Evolutionary conservation across 495 filamentous ascomycete genomes (phyloP), one percentile per base, ranked within the genome.

Genomic region (Trichoderma orchidacearum): DNA sequence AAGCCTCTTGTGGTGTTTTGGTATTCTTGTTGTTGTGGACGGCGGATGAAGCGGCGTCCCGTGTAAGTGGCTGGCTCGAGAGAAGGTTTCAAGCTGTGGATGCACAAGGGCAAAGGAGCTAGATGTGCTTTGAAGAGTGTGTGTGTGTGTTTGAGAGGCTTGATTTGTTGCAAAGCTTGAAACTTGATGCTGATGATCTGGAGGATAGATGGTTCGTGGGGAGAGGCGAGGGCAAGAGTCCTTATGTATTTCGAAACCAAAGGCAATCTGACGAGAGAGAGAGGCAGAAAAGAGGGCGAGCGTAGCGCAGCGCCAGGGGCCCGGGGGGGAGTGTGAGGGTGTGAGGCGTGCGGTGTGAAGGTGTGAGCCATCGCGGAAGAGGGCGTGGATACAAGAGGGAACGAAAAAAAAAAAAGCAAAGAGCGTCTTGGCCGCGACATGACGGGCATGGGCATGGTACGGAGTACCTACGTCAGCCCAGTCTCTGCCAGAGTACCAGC

Each of bases 231-330:
- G 41, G 41, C 41, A 48, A 48, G 21, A 17, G 41, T 48, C 41
- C 41, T 30, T 53, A 53, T 53, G 51, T 53, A 30, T 53, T 34
- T 53, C n/a, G 30, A 34, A 18, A 27, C 25, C 28, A 53, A 53
- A 53, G 51, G 51, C 51, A 53, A 21, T 23, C 30, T 53, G 51
- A 30, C 51, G 51, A 30, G 41, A 48, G 41, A 48, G 41, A 11
- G 41, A 18, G n/a, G 5, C 6, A n/a, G n/a, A n/a, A n/a, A n/a
- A n/a, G n/a, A n/a, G n/a, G n/a, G n/a, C n/a, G n/a, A 9, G 41
- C 6, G n/a, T 48, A 15, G 41, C n/a, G n/a, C 18, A 15, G 36
- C 35, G 36, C 36, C 36, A 41, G 21, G 41, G 41, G 36, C 21
- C 5, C 41, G 15, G 21, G 9, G 18, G 41, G 18, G 21, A 9